These are phyloP conservation scores for Sparassis latifolia DNA, from an alignment of 1,284 basidiomycete genomes.

Conservation along the genomic window DNA sequence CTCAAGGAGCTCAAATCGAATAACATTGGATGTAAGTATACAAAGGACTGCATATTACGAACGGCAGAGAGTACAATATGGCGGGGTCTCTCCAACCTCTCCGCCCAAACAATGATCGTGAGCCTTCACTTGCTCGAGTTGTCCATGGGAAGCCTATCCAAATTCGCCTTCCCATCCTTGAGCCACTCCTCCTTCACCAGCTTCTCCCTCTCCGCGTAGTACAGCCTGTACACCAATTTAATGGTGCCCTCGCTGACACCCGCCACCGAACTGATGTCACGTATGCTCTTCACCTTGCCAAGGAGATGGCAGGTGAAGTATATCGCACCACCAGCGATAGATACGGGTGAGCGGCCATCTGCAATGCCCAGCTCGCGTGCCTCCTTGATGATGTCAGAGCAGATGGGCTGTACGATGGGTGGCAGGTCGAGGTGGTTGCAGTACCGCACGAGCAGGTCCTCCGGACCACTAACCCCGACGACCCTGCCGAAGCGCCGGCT, in stretches of 20 bases:
- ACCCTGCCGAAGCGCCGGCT: conserved; percentile 30
- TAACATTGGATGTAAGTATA: background rate
- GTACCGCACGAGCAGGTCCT: conserved; percentile 89
- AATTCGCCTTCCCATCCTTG: conserved; percentile 64
- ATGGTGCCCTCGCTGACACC: conserved; percentile 98
- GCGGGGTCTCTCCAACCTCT: too few species aligned
- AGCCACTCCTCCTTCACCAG: conserved; percentile 80
- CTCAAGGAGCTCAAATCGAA: background rate
- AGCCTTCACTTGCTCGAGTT: conserved; percentile 18
- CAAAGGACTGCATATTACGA: background rate
- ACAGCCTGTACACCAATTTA: conserved; percentile 77
- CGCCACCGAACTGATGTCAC: conserved; percentile 90
- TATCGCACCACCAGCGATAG: conserved; percentile 93
- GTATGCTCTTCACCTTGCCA: conserved; percentile 67
- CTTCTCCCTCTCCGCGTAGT: conserved; percentile 64
- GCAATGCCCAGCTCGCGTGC: conserved; percentile 84
- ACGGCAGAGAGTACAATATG: too few species aligned
- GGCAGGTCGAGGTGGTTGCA: conserved; percentile 92
- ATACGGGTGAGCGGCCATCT: conserved; percentile 91
- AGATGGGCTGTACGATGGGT: conserved; percentile 75
- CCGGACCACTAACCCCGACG: conserved; percentile 54
- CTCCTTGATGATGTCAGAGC: conserved; percentile 77
- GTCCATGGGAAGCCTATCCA: conserved; percentile 40
- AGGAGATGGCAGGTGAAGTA: conserved; percentile 87
- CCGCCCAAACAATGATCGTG: background rate